These are phyloP conservation scores for Trifolium fragiferum DNA, from an alignment of 306 rosid species.

Conservation along the genomic window DNA sequence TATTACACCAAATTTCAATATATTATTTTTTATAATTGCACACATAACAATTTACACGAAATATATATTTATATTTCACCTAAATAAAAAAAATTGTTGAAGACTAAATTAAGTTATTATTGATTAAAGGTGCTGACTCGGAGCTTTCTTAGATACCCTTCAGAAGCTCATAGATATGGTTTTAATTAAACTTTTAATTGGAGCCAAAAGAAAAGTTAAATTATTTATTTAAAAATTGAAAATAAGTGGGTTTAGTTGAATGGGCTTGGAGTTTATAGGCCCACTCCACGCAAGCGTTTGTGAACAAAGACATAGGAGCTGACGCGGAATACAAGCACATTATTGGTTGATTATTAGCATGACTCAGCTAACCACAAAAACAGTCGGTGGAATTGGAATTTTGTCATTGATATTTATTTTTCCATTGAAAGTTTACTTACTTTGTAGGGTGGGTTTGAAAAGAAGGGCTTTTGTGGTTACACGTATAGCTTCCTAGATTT, in stretches of 20 bases:
- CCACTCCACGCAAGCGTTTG: conserved; percentile 1
- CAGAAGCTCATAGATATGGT: background rate
- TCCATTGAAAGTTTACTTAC: conserved; percentile 21
- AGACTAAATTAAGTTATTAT: no score
- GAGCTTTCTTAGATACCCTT: background rate
- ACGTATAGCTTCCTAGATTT: conserved; percentile 25
- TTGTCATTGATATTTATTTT: conserved; percentile 24
- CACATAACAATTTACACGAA: no score
- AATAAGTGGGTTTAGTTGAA: conserved; percentile 31
- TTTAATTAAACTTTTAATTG: no score
- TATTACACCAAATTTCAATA: no score
- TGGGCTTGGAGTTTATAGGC: conserved; percentile 22
- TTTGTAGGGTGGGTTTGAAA: background rate
- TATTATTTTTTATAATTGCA: no score
- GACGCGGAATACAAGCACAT: conserved; percentile 47
- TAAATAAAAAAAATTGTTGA: no score
- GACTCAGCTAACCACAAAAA: conserved; percentile 39
- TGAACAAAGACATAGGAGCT: conserved; percentile 30
- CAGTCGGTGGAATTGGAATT: conserved; percentile 35
- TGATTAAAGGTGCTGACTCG: background rate
- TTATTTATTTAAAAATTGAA: background rate
- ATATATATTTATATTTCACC: no score
- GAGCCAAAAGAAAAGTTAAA: background rate
- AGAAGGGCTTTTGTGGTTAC: background rate
- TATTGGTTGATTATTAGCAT: conserved; percentile 3